Percentiles rank a stretch among this genome's conserved stretches.
Conservation (phyloP, 148 eudicot genomes). For the Nyssa sinensis region DNA sequence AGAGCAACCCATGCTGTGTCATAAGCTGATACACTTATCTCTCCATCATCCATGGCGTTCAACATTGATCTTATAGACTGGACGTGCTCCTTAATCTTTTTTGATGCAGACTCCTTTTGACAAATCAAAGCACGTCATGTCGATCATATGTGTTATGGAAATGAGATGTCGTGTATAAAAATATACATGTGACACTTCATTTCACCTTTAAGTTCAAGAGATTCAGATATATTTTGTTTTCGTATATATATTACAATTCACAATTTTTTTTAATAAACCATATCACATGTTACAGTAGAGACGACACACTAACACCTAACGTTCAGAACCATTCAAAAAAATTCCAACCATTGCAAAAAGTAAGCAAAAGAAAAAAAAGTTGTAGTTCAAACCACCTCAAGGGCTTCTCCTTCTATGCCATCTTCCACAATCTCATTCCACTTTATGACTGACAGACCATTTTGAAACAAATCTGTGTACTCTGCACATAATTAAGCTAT, state of each 20-base stretch:
- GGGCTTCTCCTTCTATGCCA: slow-evolving; percentile 18
- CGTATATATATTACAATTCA: not conserved
- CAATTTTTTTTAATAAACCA: too few relatives aligned
- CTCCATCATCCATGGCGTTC: slow-evolving; percentile 48
- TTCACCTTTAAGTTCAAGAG: too few relatives aligned
- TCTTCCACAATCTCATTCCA: slow-evolving; percentile 31
- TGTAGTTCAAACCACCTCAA: slow-evolving; percentile 10
- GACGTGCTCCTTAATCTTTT: slow-evolving; percentile 12
- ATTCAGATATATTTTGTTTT: not conserved
- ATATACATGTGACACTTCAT: too few relatives aligned
- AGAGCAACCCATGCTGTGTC: slow-evolving; percentile 81
- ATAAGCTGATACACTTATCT: slow-evolving; percentile 44
- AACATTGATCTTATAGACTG: slow-evolving; percentile 26
- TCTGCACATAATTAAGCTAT: slow-evolving; percentile 17
- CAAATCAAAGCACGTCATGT: not conserved
- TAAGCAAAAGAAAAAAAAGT: not conserved
- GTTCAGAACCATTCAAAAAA: too few relatives aligned
- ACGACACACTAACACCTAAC: too few relatives aligned
- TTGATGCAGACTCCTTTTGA: slow-evolving; percentile 9
- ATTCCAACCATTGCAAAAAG: too few relatives aligned
- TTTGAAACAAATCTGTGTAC: slow-evolving; percentile 21
- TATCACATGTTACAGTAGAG: too few relatives aligned
- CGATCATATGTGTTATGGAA: slow-evolving; percentile 13
- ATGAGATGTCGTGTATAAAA: too few relatives aligned
- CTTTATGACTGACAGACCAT: slow-evolving; percentile 21